These are phyloP conservation scores for Papiliotrema nemorosa DNA, from an alignment of 1,284 basidiomycete species.

Conservation along the genomic window DNA sequence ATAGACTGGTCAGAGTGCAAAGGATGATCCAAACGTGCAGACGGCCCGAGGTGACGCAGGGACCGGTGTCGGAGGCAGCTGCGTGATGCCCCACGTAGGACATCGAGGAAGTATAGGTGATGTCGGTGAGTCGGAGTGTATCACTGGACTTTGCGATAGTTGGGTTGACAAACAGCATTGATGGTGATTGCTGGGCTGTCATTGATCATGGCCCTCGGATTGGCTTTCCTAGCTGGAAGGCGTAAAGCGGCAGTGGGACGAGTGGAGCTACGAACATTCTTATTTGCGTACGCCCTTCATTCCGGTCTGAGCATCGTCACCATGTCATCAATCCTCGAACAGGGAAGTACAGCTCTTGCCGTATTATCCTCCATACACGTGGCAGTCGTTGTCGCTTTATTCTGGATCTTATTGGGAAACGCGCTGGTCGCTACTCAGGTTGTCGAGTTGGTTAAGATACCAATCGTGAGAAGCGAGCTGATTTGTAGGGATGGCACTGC, in stretches of 20 bases:
- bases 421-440: constrained; percentile 75
- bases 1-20: constrained; percentile 16
- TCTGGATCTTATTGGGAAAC: constrained; percentile 74
- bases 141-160: background rate
- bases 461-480: background rate
- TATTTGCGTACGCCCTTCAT: constrained; percentile 62
- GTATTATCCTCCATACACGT: constrained; percentile 68
- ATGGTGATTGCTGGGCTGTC: constrained; percentile 38
- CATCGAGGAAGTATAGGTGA: constrained; percentile 39
- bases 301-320: constrained; percentile 73
- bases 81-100: constrained; percentile 38
- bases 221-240: constrained; percentile 22
- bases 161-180: constrained; percentile 22
- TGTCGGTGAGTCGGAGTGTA: constrained; percentile 28
- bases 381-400: constrained; percentile 64
- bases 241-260: constrained; percentile 44
- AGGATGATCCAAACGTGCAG: constrained; percentile 32
- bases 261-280: constrained; percentile 35
- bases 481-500: constrained; percentile 68
- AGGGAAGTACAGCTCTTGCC: constrained; percentile 60
- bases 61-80: constrained; percentile 35
- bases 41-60: constrained; percentile 30
- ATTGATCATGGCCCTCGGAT: constrained; percentile 20
- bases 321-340: constrained; percentile 68
- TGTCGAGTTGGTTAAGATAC: constrained; percentile 38